phyloP scores from a whole-genome alignment of 2,329 filamentous ascomycete species.

The Aspergillus niger region DNA sequence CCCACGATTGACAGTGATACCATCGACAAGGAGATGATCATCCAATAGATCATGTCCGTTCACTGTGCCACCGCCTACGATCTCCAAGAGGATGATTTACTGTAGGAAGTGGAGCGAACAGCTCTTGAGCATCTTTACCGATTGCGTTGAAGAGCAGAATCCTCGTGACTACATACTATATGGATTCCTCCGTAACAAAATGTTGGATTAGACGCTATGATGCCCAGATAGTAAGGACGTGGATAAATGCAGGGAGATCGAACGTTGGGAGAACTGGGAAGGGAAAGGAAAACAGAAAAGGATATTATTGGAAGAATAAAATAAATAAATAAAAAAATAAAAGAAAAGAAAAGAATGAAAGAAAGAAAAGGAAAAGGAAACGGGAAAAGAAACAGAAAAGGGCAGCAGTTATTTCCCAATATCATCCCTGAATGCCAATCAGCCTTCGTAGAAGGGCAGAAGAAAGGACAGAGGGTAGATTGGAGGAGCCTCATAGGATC shows the following conservation, averaged over 20 bases:
- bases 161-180: neutral
- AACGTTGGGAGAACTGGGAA: neutral
- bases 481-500: slow-evolving; percentile 5
- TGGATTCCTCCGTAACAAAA: neutral
- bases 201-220: neutral
- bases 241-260: neutral
- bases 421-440: neutral
- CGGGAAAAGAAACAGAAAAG: neutral
- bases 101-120: neutral
- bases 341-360: neutral
- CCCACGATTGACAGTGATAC: slow-evolving; percentile 21
- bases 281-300: neutral
- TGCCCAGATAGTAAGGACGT: neutral
- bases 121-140: neutral
- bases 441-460: neutral
- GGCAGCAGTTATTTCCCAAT: neutral
- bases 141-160: neutral
- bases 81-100: neutral
- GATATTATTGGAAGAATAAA: no score
- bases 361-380: neutral
- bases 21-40: slow-evolving; percentile 20
- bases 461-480: slow-evolving; percentile 1
- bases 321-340: no score
- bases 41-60: slow-evolving; percentile 19
- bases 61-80: slow-evolving; percentile 5